Percentiles rank a stretch among this genome's conserved stretches.
These are phyloP conservation scores for Aquilaria yunnanensis DNA, from an alignment of 345 rosid species.

Conservation along the genomic window DNA sequence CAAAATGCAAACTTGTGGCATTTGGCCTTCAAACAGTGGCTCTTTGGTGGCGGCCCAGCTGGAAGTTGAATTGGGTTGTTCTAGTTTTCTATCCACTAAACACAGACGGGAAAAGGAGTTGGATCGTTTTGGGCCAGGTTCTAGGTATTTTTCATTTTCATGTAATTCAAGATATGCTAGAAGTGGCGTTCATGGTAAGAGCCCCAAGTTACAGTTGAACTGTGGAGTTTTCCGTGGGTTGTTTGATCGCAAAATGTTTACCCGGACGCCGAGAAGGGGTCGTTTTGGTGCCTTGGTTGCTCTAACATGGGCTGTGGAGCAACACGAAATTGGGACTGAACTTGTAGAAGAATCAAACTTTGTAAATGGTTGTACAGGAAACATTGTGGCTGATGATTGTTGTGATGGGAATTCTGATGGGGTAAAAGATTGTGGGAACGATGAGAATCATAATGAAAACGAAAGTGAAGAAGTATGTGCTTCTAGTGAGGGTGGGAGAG, in stretches of 20 bases:
- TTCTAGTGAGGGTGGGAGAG: slow-evolving; percentile 21
- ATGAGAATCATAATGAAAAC: slow-evolving; percentile 12
- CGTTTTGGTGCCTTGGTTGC: slow-evolving; percentile 27
- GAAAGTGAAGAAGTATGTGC: slow-evolving; percentile 7
- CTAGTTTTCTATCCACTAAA: slow-evolving; percentile 21
- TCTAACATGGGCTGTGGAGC: slow-evolving; percentile 52
- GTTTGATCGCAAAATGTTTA: slow-evolving; percentile 21
- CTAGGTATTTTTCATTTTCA: slow-evolving; percentile 29
- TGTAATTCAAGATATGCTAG: slow-evolving; percentile 18
- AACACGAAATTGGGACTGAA: slow-evolving; percentile 39
- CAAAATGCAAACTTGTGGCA: slow-evolving; percentile 69
- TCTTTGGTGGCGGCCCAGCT: slow-evolving; percentile 38
- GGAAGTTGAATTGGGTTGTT: slow-evolving; percentile 37
- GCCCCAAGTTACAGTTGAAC: slow-evolving; percentile 20
- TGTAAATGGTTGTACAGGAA: slow-evolving; percentile 17
- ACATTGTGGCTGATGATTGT: slow-evolving; percentile 12
- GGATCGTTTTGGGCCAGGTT: slow-evolving; percentile 18
- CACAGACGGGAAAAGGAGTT: slow-evolving; percentile 24
- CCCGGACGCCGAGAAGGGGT: slow-evolving; percentile 28
- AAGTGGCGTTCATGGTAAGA: slow-evolving; percentile 16
- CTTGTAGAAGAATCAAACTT: slow-evolving; percentile 23
- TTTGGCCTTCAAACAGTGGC: slow-evolving; percentile 41
- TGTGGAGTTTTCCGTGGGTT: slow-evolving; percentile 19
- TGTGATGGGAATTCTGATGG: slow-evolving; percentile 3
- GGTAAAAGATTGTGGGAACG: slow-evolving; percentile 17